Base-by-base conservation (phyloP, 2,329 filamentous ascomycete species). In the Pseudomassariella vexata region DNA sequence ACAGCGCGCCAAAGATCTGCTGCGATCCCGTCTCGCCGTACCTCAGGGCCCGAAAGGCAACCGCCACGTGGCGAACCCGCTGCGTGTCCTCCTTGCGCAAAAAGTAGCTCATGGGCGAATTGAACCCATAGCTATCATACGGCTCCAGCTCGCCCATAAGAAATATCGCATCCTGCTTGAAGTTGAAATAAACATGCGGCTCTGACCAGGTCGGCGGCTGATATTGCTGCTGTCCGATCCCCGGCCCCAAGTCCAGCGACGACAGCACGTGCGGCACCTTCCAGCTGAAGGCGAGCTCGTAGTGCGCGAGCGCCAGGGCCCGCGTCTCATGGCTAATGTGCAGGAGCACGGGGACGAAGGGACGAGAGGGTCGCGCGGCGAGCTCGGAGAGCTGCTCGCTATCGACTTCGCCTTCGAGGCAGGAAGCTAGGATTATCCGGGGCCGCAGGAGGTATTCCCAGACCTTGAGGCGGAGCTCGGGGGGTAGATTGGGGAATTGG, bases 21-120 rank as follows among this genome's bases (percentile, higher is more conserved):
- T 67, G 65, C 7, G 53, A 52, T 39, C 59, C 61, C 29, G 60
- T 53, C 28, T 59, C 52, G 29, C 61, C 60, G 36, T 65, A 62
- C 16, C 57, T 55, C 35, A 71, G 53, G 44, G 66, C 65, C 19
- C 53, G 48, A 34, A 68, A 66, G 2, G 61, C 53, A 35, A 64
- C 59, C 5, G 62, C 66, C 6, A 68, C 53, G 40, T 62, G 57
- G 16, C 56, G 49, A 31, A 71, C 66, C 18, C 65, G 60, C 10
- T 40, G 40, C 19, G 64, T 59, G 45, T 70, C 66, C 34, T 59
- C 52, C n/a, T 48, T 46, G 11, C 50, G 46, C 14, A 71, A 39
- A 44, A 70, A 71, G 44, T 70, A 68, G 28, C 63, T 58, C 63
- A 69, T 64, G 17, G 68, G 65, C 31, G 55, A 54, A 53, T 60